Conservation (phyloP, 371 early-diverging fungal genomes). For the Rhizopus arrhizus region DNA sequence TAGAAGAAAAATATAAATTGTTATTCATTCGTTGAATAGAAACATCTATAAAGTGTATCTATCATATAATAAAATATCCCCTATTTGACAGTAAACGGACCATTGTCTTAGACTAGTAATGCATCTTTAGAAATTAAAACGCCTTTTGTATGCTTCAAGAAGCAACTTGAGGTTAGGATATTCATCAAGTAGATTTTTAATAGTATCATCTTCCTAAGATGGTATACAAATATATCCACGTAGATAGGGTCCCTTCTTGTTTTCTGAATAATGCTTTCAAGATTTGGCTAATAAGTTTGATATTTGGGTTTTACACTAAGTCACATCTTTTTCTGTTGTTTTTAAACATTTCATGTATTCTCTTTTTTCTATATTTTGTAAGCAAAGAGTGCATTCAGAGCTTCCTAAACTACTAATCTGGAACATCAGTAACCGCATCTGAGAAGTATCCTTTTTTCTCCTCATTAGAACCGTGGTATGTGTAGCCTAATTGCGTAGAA, state of each 20-base stretch:
- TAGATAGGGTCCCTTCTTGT: slow-evolving; percentile 28
- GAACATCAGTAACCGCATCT: slow-evolving; percentile 22
- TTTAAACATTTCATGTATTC: background rate
- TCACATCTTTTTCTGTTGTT: background rate
- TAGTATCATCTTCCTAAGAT: slow-evolving; percentile 23
- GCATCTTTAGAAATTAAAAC: slow-evolving; percentile 24
- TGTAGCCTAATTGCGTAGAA: slow-evolving; percentile 24
- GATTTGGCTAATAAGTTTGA: slow-evolving; percentile 13
- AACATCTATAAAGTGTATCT: background rate
- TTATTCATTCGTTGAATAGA: too few species aligned
- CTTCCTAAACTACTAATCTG: slow-evolving; percentile 9
- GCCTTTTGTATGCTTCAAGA: slow-evolving; percentile 22
- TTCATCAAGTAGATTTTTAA: background rate
- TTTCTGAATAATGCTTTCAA: slow-evolving; percentile 14
- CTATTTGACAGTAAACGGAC: background rate
- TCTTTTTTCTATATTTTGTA: slow-evolving; percentile 8
- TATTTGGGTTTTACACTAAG: background rate
- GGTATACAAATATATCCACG: slow-evolving; percentile 31
- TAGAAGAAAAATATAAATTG: background rate
- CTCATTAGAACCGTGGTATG: slow-evolving; percentile 26
- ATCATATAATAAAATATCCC: background rate
- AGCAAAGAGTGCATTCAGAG: background rate
- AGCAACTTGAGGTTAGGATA: slow-evolving; percentile 26
- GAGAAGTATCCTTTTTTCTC: slow-evolving; percentile 17
- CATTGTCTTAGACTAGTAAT: slow-evolving; percentile 6